These are phyloP conservation scores for Colletotrichum echinochloae DNA, from an alignment of 2,329 filamentous ascomycete species.

Conservation along the genomic window DNA sequence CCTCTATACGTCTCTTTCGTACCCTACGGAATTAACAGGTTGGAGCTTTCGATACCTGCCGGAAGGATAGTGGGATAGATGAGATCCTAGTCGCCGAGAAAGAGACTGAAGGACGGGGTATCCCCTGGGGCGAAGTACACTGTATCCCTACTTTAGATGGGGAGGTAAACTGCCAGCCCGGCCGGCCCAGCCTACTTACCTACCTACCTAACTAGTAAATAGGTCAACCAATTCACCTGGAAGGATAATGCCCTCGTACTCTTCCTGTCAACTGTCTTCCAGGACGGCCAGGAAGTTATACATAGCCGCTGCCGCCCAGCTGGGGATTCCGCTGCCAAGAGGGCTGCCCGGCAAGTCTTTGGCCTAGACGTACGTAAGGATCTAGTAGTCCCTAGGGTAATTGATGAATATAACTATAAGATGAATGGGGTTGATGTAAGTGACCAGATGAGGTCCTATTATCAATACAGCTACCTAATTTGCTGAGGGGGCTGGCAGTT, in stretches of 20 bases:
- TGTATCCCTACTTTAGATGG: no score
- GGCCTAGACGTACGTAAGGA: neutral
- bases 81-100: neutral
- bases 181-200: no score
- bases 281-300: no score
- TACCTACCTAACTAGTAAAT: no score
- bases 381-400: neutral
- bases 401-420: constrained; percentile 5
- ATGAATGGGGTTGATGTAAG: neutral
- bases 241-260: neutral
- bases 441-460: constrained; percentile 9
- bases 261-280: no score
- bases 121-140: neutral
- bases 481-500: neutral
- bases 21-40: neutral
- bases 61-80: neutral
- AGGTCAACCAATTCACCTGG: neutral
- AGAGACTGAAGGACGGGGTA: neutral
- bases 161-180: no score
- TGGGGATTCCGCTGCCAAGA: neutral
- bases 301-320: neutral
- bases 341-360: neutral
- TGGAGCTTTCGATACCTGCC: neutral
- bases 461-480: neutral
- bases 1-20: neutral